Evolutionary conservation across 306 rosid species (phyloP), one percentile per base, ranked within the genome.

Genomic region (Malus domestica): DNA sequence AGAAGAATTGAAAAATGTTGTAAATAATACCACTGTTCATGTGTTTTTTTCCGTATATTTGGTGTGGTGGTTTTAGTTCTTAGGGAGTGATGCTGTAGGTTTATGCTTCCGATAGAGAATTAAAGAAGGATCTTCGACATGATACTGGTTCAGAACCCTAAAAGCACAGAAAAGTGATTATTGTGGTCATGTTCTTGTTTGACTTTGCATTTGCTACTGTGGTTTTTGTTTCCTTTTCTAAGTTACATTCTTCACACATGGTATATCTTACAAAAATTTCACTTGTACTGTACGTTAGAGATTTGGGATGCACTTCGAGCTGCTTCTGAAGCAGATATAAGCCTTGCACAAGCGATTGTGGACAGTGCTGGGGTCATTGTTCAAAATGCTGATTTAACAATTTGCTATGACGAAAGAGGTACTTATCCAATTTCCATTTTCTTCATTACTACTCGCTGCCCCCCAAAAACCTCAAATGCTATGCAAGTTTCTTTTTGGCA

Each of bases 221-320:
- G 15, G 27, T 4, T 54, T 8, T 45, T 15, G 18, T 40, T 14
- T 6, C 61, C 4, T 62, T 20, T 44, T 61, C 4, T 3, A 19
- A 59, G 15, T 18, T 5, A 16, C 6, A 16, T 61, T 65, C 19
- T 40, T 72, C 68, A 72, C 25, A 5, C 27, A 12, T 70, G 33
- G 15, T 27, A 30, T 45, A 59, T 81, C 70, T 80, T 75, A 57
- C 71, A 65, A 35, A 74, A 35, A 18, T 76, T 65, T 71, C 52
- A 19, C 82, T 87, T 85, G 32, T 83, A 69, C 67, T 71, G 76
- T 76, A 75, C 72, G 42, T 67, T 77, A 96, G 99, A 96, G 89
- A 96, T 96, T 81, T 96, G 99, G 99, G 99, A 96, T 73, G 99
- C 99, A 63, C 97, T 96, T 77, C 83, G 91, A 78, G 99, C 99